Base-by-base conservation (phyloP, 1,139 yeast genomes). In the Zygosaccharomyces sapae region DNA sequence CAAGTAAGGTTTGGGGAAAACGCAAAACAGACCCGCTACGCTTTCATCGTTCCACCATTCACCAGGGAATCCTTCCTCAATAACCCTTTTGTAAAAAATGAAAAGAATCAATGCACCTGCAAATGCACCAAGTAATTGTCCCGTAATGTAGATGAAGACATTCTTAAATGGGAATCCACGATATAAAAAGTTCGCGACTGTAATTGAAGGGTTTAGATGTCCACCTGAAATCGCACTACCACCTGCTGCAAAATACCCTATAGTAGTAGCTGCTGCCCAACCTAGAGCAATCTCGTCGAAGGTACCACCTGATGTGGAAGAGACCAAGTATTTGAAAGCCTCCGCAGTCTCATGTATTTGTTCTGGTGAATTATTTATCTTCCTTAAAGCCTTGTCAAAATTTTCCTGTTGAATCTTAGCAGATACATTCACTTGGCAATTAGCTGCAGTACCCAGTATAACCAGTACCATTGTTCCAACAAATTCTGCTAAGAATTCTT, bases 181-280 rank as follows among this genome's bases (percentile, higher is more conserved):
- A 52, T 63, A 72, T 4, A 69, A 56, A 41, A 69, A 73, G 55
- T 70, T 65, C 10, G 70, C 57, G 10, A 72, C 40, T 1, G 76
- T 71, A 37, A 71, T 68, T 44, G 74, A 71, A 8, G 75, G 75
- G 54, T 72, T 72, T 50, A 72, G 52, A 58, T 72, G 76, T 16
- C 71, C 76, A 56, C 76, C 76, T 38, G 75, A 71, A 44, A 71
- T 62, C 10, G 69, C 67, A 53, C 66, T 57, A 51, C 76, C 75
- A 43, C 75, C 76, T 38, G 74, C 67, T 16, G 64, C 61, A 45
- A 62, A 61, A 56, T 66, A 73, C 55, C 79, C 80, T 57, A 75
- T 59, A 56, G 73, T 72, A 47, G 74, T 79, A 1, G 77, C 80
- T 34, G 74, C 67, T 41, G 77, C 80, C 79, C 79, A 76, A 24